Evolutionary conservation across 805 yeast genomes (phyloP).

Genomic region (Blastobotrys mokoenaii): DNA sequence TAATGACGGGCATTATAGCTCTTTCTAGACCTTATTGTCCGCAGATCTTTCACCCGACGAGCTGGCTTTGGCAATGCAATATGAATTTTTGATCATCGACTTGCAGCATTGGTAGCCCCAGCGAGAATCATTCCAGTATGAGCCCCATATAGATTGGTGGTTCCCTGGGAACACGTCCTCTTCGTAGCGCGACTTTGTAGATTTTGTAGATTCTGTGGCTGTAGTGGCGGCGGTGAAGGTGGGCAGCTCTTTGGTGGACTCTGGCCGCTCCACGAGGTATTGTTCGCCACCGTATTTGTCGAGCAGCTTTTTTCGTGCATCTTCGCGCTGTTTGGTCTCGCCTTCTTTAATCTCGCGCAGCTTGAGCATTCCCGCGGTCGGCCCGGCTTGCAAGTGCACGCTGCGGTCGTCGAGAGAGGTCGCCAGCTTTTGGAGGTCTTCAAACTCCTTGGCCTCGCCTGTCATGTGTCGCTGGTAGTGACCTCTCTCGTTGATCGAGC

Average conservation of each 20-base stretch:
- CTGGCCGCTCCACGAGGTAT: conserved; percentile 11
- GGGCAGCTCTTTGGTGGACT: background rate
- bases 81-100: conserved; percentile 26
- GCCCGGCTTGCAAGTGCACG: conserved; percentile 34
- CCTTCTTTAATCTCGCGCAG: conserved; percentile 24
- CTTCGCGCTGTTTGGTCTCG: conserved; percentile 23
- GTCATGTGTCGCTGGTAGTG: conserved; percentile 47
- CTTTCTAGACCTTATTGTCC: no score
- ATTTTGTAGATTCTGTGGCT: background rate
- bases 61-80: conserved; percentile 27
- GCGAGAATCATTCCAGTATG: conserved; percentile 33
- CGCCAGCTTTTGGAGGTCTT: conserved; percentile 41
- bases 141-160: conserved; percentile 38
- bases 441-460: conserved; percentile 51
- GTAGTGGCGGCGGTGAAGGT: background rate
- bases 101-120: conserved; percentile 42
- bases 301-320: conserved; percentile 28
- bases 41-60: no score
- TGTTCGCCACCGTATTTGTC: conserved; percentile 33
- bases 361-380: conserved; percentile 37
- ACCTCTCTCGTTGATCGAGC: conserved; percentile 33
- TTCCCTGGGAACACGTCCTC: conserved; percentile 34
- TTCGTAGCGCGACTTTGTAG: conserved; percentile 23
- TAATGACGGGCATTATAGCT: no score
- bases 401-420: conserved; percentile 35